Evolutionary conservation across 73 alveolate species (phyloP).

Genomic region (Tetrahymena borealis): DNA sequence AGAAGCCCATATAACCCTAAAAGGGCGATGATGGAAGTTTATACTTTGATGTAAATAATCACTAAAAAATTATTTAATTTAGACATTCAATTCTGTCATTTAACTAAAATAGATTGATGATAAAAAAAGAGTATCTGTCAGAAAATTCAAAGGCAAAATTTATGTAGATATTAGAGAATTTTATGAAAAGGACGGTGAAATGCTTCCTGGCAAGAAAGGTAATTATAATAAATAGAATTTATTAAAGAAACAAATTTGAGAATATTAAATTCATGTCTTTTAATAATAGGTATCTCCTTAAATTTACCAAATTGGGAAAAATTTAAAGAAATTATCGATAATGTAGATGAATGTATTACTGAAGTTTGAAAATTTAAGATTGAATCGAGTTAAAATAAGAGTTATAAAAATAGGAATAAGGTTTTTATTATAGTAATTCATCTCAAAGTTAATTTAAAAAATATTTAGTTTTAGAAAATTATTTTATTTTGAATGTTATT

Average conservation of each 20-base stretch:
- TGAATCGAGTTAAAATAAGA: neutral
- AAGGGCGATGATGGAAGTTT: neutral
- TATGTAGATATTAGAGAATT: neutral
- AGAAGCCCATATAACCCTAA: neutral
- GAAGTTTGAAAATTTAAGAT: neutral
- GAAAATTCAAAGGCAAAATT: neutral
- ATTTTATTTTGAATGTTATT: no score
- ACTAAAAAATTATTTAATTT: neutral
- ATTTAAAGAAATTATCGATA: neutral
- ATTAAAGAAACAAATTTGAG: neutral
- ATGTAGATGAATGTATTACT: neutral
- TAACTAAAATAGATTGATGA: neutral
- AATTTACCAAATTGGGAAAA: neutral
- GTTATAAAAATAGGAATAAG: neutral
- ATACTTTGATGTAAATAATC: neutral
- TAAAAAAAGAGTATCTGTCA: neutral
- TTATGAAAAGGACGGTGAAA: neutral
- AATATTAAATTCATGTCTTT: neutral
- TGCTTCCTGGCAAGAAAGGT: neutral
- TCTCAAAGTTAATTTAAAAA: no score
- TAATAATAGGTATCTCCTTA: neutral
- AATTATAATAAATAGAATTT: neutral
- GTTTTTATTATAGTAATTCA: no score
- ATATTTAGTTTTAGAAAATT: no score
- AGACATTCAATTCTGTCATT: neutral